These are phyloP conservation scores for Sicyos edulis DNA, from an alignment of 306 rosid species.

Conservation along the genomic window DNA sequence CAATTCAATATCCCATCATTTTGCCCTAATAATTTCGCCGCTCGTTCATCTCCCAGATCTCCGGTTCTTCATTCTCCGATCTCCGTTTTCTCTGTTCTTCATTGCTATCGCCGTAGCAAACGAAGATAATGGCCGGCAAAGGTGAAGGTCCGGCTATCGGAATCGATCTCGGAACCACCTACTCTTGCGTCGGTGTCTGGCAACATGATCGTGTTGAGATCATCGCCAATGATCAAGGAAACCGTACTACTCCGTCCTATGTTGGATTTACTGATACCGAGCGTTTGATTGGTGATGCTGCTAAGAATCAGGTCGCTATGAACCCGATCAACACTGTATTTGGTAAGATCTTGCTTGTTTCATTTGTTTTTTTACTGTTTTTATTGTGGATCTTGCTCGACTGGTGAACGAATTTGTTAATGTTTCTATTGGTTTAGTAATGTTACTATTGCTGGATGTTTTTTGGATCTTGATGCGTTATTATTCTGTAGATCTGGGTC, in stretches of 20 bases:
- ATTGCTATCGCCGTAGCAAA: not conserved
- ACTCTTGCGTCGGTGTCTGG: conserved; percentile 66
- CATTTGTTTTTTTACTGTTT: not conserved
- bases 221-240: conserved; percentile 64
- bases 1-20: fast-evolving
- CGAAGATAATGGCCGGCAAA: conserved; percentile 45
- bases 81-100: not conserved
- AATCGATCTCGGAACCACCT: conserved; percentile 62
- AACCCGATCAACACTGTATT: conserved; percentile 60
- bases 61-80: not conserved
- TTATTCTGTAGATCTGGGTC: not conserved
- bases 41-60: not conserved
- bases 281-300: conserved; percentile 58
- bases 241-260: conserved; percentile 62
- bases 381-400: not conserved
- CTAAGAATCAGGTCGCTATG: conserved; percentile 63
- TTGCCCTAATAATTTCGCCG: no score
- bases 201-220: conserved; percentile 65
- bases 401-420: not conserved
- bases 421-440: not conserved
- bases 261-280: conserved; percentile 55
- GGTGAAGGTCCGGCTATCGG: conserved; percentile 73
- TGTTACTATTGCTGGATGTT: not conserved
- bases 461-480: not conserved
- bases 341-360: conserved; percentile 35